Evolutionary conservation across 352 stramenopile genomes (phyloP).

Genomic region (Phytophthora capsici): DNA sequence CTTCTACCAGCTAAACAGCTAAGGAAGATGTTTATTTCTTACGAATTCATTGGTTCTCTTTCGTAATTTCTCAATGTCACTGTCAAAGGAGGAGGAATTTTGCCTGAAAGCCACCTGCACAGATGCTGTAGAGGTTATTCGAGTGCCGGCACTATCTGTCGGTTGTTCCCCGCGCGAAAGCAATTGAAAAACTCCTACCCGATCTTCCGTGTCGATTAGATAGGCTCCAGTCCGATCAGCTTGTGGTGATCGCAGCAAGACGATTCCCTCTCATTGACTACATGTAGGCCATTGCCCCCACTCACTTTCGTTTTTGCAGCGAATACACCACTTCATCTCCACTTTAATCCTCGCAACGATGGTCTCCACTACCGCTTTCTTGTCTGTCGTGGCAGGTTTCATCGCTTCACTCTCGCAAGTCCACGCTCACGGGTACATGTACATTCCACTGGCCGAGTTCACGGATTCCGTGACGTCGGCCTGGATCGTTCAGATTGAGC

Average conservation of each 20-base stretch:
- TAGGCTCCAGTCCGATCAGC: background rate
- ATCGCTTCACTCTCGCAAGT: slow-evolving; percentile 11
- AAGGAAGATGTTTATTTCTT: slow-evolving; percentile 15
- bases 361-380: slow-evolving; percentile 25
- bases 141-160: slow-evolving; percentile 17
- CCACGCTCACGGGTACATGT: slow-evolving; percentile 37
- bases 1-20: slow-evolving; percentile 7
- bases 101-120: background rate
- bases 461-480: slow-evolving; percentile 32
- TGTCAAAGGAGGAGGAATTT: background rate
- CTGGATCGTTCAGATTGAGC: slow-evolving; percentile 44
- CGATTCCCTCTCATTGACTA: slow-evolving; percentile 1
- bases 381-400: slow-evolving; percentile 17
- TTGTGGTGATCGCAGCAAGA: slow-evolving; percentile 21
- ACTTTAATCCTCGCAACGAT: slow-evolving; percentile 8
- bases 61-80: background rate
- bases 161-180: slow-evolving; percentile 20
- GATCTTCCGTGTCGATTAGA: slow-evolving; percentile 21
- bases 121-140: slow-evolving; percentile 13
- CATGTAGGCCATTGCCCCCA: background rate
- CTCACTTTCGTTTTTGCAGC: slow-evolving; percentile 27
- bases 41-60: background rate
- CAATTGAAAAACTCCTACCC: slow-evolving; percentile 14
- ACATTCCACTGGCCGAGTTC: slow-evolving; percentile 40
- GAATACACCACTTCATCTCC: slow-evolving; percentile 3